Evolutionary conservation across 164 flowering plant genomes (phyloP).

Genomic region (Hamamelis virginiana): DNA sequence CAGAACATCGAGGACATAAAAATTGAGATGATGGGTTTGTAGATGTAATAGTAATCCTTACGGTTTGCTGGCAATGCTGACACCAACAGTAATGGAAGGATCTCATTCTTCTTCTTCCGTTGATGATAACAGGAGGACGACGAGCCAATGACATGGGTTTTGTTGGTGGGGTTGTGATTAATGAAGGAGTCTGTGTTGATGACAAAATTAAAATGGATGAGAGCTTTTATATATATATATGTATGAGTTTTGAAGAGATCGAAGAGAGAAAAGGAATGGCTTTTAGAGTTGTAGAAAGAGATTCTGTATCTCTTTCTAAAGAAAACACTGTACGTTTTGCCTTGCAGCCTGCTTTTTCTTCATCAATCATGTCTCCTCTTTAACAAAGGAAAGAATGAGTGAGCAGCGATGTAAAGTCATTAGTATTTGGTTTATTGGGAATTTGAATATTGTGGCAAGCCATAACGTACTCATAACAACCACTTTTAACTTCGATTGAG

Average conservation of each 20-base stretch:
- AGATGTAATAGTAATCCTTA: constrained; percentile 23
- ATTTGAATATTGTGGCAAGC: neutral
- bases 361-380: constrained; percentile 7
- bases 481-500: too few relatives aligned
- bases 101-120: constrained; percentile 36
- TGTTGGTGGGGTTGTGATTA: neutral
- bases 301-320: neutral
- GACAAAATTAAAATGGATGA: neutral
- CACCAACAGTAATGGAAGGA: constrained; percentile 53
- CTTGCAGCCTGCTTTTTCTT: neutral
- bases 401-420: constrained; percentile 1
- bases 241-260: neutral
- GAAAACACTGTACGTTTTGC: neutral
- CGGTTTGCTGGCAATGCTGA: constrained; percentile 34
- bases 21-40: constrained; percentile 12
- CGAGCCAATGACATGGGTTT: constrained; percentile 20
- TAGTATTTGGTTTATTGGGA: too few relatives aligned
- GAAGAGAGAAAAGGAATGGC: constrained; percentile 22
- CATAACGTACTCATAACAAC: too few relatives aligned
- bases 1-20: constrained; percentile 38
- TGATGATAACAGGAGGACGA: constrained; percentile 34
- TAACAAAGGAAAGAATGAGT: constrained; percentile 22
- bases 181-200: neutral
- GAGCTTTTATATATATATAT: constrained; percentile 7
- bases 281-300: constrained; percentile 15